Evolutionary conservation across 2,329 filamentous ascomycete species (phyloP).

Genomic region (Exophiala xenobiotica): DNA sequence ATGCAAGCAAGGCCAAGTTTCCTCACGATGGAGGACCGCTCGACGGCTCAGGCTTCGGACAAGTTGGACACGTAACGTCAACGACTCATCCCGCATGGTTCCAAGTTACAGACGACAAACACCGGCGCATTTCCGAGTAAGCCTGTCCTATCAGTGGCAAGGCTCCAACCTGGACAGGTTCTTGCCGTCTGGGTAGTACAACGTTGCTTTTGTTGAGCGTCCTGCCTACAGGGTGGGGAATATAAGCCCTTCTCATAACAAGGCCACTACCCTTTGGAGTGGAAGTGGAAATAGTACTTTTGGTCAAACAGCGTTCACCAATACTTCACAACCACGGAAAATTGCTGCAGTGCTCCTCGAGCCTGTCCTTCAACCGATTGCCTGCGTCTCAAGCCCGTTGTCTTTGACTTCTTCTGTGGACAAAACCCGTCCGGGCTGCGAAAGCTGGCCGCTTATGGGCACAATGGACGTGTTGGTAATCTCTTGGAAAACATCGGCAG

Average conservation of each 20-base stretch:
- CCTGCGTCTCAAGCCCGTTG: too few species aligned
- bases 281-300: neutral
- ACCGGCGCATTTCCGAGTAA: neutral
- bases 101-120: neutral
- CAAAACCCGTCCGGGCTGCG: too few species aligned
- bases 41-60: neutral
- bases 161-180: neutral
- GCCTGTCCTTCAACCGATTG: too few species aligned
- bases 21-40: neutral
- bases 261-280: too few species aligned
- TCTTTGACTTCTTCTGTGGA: too few species aligned
- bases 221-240: neutral
- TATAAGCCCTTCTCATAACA: too few species aligned
- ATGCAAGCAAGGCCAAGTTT: too few species aligned
- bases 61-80: neutral
- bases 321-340: too few species aligned
- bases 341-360: too few species aligned
- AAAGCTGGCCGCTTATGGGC: neutral
- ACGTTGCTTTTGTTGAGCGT: neutral
- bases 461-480: neutral
- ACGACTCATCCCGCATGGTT: neutral
- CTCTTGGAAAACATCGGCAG: neutral
- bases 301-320: too few species aligned
- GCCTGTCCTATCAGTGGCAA: neutral
- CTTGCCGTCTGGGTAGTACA: neutral